Base-by-base conservation (phyloP, 2,329 filamentous ascomycete genomes). In the Fusarium sp. region DNA sequence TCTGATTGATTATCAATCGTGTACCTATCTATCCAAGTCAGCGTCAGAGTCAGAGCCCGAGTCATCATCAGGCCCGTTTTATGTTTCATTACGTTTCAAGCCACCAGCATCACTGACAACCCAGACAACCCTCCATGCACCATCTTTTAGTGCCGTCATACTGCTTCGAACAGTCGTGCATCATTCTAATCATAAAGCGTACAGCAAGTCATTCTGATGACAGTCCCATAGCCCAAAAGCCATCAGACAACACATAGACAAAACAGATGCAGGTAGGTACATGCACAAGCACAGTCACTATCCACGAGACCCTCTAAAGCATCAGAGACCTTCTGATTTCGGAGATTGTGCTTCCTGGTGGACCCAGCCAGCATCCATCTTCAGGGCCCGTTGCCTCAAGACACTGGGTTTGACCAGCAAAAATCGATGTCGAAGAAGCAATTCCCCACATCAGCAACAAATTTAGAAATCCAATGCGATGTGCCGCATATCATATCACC, bases 31-130 rank as follows among this genome's bases (percentile, higher is more conserved):
- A 33, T 17, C 18, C 58, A 63, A 57, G 45, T 40, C 58, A 59
- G 40, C 42, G 29, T 45, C 57, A 50, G 31, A 15, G 14, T 7
- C 31, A 17, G 14, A 15, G 31, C 45, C 23, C 43, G 25, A n/a
- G n/a, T n/a, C n/a, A n/a, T 62, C 42, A 50, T 41, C 39, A 41
- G 39, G 51, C 35, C 60, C 58, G 51, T 63, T 63, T 58, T 51
- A 63, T 63, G 58, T 63, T 58, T 63, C 60, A 63, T 63, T 40
- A 35, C 51, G 51, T 58, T 58, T 63, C 51, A 63, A 63, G 58
- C 51, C 60, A 63, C 51, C 18, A 40, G 21, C 58, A 63, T 63
- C 60, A 63, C 58, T 58, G 51, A 46, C 41, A 49, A 50, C 17
- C 35, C 58, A 51, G 51, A 46, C 41, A 49, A 50, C 17, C 35